phyloP scores from a whole-genome alignment of 768 basidiomycete species.

The Tremella mesenterica region DNA sequence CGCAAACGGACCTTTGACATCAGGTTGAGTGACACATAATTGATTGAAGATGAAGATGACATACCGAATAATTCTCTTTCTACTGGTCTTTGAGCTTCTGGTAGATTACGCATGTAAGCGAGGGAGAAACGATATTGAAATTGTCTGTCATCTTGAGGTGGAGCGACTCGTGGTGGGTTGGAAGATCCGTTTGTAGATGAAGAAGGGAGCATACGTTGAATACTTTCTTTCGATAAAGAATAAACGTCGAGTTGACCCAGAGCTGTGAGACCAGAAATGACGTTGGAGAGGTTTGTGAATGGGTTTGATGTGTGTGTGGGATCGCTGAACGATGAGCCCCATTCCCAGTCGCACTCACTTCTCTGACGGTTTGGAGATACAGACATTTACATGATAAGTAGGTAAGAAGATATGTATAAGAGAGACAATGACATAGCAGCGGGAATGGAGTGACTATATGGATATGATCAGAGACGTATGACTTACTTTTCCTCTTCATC shows the following conservation, averaged over 20 bases:
- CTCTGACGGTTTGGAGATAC: neutral
- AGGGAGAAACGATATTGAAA: slow-evolving; percentile 45
- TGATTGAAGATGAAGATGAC: slow-evolving; percentile 6
- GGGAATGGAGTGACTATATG: too few relatives aligned
- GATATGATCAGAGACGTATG: neutral
- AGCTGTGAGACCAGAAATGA: slow-evolving; percentile 38
- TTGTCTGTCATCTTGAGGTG: slow-evolving; percentile 24
- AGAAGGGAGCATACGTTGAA: slow-evolving; percentile 43
- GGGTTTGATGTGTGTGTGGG: slow-evolving; percentile 30
- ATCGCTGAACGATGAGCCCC: slow-evolving; percentile 5
- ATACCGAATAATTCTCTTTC: slow-evolving; percentile 45
- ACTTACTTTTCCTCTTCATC: slow-evolving; percentile 24
- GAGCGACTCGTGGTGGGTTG: slow-evolving; percentile 2
- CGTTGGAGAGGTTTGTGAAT: slow-evolving; percentile 42
- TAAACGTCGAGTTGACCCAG: slow-evolving; percentile 45
- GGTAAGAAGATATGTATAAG: too few relatives aligned
- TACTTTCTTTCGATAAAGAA: slow-evolving; percentile 42
- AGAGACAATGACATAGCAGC: too few relatives aligned
- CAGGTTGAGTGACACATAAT: neutral
- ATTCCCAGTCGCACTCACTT: neutral
- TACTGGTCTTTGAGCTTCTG: slow-evolving; percentile 40
- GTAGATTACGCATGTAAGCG: slow-evolving; percentile 37
- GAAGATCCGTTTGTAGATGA: slow-evolving; percentile 5
- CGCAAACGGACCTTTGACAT: slow-evolving; percentile 39
- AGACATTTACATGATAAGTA: too few relatives aligned